These are phyloP conservation scores for Quercus parvula DNA, from an alignment of 306 rosid genomes.

Conservation along the genomic window DNA sequence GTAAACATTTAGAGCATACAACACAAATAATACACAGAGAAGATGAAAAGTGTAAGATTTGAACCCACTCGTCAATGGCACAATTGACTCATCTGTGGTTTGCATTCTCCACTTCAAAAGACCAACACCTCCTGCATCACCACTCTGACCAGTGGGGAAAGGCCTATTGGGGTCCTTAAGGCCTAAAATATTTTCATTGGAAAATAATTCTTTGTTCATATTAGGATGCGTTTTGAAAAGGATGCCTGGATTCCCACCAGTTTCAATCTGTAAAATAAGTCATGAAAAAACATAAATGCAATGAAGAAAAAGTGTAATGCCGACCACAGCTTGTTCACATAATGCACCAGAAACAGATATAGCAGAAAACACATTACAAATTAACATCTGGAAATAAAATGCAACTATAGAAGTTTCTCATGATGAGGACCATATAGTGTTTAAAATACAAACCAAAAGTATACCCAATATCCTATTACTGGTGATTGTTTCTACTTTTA, in stretches of 20 bases:
- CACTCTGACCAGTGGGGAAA: constrained; percentile 83
- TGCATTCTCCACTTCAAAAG: constrained; percentile 93
- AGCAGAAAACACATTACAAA: background rate
- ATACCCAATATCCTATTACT: background rate
- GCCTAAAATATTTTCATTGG: constrained; percentile 64
- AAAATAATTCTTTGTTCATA: constrained; percentile 89
- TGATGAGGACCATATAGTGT: background rate
- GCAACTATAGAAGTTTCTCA: background rate
- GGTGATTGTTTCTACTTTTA: background rate
- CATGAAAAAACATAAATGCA: background rate
- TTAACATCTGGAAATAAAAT: background rate
- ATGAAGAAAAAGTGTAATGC: constrained; percentile 20
- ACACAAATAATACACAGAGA: constrained; percentile 8
- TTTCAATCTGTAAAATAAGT: constrained; percentile 61
- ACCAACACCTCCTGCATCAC: constrained; percentile 82
- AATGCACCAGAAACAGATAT: background rate
- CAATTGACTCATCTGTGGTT: constrained; percentile 78
- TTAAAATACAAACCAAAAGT: background rate
- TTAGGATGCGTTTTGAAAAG: constrained; percentile 97
- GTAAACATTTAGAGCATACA: constrained; percentile 12
- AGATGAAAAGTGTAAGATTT: background rate
- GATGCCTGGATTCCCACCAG: constrained; percentile 76
- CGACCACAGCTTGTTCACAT: background rate
- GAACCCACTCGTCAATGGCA: constrained; percentile 74
- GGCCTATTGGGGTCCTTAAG: constrained; percentile 83